phyloP scores from a whole-genome alignment of 1,284 basidiomycete genomes.

The Trichosporon sp. region DNA sequence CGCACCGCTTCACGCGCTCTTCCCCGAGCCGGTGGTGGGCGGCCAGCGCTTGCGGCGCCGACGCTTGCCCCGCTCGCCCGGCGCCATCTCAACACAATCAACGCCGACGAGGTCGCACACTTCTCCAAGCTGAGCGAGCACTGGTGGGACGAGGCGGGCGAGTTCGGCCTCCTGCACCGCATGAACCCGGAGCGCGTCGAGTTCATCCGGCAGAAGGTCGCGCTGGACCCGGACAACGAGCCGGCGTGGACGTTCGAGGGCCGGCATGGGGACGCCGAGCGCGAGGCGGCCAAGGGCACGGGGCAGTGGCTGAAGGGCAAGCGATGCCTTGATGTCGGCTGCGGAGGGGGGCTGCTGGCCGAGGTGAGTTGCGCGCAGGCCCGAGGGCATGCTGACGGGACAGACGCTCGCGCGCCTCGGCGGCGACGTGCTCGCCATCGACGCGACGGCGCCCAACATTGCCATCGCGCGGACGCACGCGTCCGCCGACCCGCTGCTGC shows the following conservation, averaged over 20 bases:
- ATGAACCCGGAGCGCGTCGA: conserved; percentile 92
- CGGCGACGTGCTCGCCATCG: conserved; percentile 78
- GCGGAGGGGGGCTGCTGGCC: conserved; percentile 88
- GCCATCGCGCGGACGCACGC: conserved; percentile 81
- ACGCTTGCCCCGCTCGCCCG: background rate
- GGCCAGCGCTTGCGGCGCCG: background rate
- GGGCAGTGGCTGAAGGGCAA: conserved; percentile 58
- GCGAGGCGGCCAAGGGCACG: conserved; percentile 27
- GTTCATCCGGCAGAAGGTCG: conserved; percentile 76
- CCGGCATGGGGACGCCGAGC: conserved; percentile 46
- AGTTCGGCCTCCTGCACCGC: conserved; percentile 82
- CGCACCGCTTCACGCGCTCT: background rate
- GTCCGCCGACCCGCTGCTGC: conserved; percentile 64
- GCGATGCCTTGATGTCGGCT: conserved; percentile 79
- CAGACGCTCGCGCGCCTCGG: conserved; percentile 84
- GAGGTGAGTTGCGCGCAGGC: conserved; percentile 60
- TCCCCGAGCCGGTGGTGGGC: background rate
- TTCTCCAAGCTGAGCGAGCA: conserved; percentile 85
- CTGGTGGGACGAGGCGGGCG: conserved; percentile 97
- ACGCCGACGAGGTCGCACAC: conserved; percentile 78
- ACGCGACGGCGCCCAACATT: conserved; percentile 84
- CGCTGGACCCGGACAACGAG: conserved; percentile 58
- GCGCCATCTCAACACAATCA: conserved; percentile 55
- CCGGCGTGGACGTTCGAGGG: conserved; percentile 43
- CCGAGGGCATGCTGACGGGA: background rate